Evolutionary conservation across 169 alveolate species (phyloP).

Genomic region (Plasmodium malariae): DNA sequence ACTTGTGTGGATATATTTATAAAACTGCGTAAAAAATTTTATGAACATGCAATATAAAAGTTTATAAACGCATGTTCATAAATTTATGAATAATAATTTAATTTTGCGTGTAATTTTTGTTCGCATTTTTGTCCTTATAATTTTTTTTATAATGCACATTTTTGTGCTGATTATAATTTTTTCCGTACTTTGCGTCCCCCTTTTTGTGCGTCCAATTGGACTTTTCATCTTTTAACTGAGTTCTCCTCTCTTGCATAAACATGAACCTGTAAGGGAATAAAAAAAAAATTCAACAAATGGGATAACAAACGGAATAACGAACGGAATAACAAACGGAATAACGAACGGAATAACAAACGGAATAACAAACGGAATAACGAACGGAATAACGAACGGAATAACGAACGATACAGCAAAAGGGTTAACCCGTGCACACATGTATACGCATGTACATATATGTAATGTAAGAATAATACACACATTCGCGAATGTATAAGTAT

Average conservation of each 20-base stretch:
- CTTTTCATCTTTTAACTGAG: constrained; percentile 62
- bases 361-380: background rate
- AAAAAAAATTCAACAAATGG: background rate
- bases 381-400: background rate
- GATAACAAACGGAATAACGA: background rate
- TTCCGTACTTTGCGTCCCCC: constrained; percentile 61
- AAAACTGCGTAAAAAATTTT: background rate
- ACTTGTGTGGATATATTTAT: too few species aligned
- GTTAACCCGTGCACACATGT: background rate
- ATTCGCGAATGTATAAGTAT: background rate
- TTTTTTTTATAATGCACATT: constrained; percentile 55
- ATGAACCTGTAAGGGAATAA: constrained; percentile 11
- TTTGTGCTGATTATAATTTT: constrained; percentile 46
- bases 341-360: background rate
- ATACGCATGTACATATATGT: constrained; percentile 1
- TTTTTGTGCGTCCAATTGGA: constrained; percentile 60
- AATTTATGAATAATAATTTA: constrained; percentile 3
- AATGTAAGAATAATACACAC: background rate
- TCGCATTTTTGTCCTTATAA: constrained; percentile 37
- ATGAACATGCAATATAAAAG: background rate
- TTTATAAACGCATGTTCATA: background rate
- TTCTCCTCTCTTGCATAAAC: constrained; percentile 67
- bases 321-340: background rate
- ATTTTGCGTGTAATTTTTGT: constrained; percentile 28
- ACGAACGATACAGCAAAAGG: background rate